Base-by-base conservation (phyloP, 371 early-diverging fungal genomes). In the Syncephalastrum sp. region DNA sequence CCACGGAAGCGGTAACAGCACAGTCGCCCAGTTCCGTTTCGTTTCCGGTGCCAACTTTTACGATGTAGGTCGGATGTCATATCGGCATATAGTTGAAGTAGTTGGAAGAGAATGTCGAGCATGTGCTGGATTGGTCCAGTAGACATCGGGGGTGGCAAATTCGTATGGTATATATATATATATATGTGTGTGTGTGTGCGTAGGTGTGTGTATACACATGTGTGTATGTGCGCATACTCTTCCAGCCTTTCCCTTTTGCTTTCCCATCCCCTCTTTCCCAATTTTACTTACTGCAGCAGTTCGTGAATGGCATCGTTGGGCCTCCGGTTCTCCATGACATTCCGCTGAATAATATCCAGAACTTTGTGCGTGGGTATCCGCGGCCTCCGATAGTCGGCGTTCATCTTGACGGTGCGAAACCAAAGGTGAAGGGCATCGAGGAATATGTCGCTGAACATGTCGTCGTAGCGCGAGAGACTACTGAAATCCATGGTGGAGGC, bases 361-460 rank as follows among this genome's bases (percentile, higher is more conserved):
- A 86, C 70, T n/a, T 73, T 66, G 2, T 51, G 27, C 16, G 63
- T 54, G 0, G 64, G 66, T 8, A 75, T 66, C 25, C 76, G 62
- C 33, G 80, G 76, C 17, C 60, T 53, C 10, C 74, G 56, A 50
- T 76, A 69, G 47, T 69, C 72, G 17, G 61, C 23, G 27, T 65
- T 61, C 77, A 85, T 77, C 63, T 86, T 86, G 59, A 83, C 81
- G 2, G 90, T 89, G 53, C 67, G 56, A 60, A 89, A 89, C 87
- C 88, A 87, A 16, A 89, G 75, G 50, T 74, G 74, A 33, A 81
- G 57, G 24, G 74, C 79, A 55, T 89, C 90, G 59, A 89, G 68
- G 49, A 89, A 74, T 16, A 88, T 64, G 61, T 87, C 88, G 46
- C 85, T 82, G 50, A 89, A 71, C 17, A 89, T 61, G 73, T 89